Base-by-base conservation (phyloP, 345 rosid genomes). In the Trapa bicornis region DNA sequence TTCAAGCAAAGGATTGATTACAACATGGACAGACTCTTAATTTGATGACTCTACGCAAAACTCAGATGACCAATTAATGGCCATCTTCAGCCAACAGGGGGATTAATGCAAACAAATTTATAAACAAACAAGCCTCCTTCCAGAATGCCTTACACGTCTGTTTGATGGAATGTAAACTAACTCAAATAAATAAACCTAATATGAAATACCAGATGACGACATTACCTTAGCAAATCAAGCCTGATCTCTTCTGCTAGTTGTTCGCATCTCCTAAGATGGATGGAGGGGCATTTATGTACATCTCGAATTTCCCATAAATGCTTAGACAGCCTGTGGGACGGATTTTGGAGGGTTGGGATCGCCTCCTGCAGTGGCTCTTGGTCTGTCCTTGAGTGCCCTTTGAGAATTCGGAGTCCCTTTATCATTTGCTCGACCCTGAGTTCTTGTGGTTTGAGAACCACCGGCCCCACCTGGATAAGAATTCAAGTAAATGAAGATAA, bases 361-460 rank as follows among this genome's bases (percentile, higher is more conserved):
- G 37, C 67, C 71, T 68, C 67, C 74, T 65, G 64, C 75, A 11
- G 66, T 80, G 52, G 60, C 53, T 77, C 76, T 84, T 35, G 83
- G 65, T 69, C 68, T 71, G 50, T 73, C 82, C 69, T 68, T 80
- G 61, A 65, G 22, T 33, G 69, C 43, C 74, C 76, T 80, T 61
- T 77, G 75, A 47, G 80, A 69, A 60, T 76, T 69, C 0, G 80
- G 75, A 8, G 79, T 71, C 48, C 65, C 78, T 75, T 75, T 83
- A 15, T 70, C 72, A 33, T 72, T 75, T 52, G 74, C 61, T 75
- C 80, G 73, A 35, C 67, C 67, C 2, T 72, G 75, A 68, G 58
- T 65, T 78, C 82, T 79, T 47, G 75, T 67, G 15, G 76, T 45
- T 71, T 73, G 80, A 47, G 71, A 67, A 50, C 79, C 79, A 13